Base-by-base conservation (phyloP, 331 rosid species). In the Prunus yedoensis region DNA sequence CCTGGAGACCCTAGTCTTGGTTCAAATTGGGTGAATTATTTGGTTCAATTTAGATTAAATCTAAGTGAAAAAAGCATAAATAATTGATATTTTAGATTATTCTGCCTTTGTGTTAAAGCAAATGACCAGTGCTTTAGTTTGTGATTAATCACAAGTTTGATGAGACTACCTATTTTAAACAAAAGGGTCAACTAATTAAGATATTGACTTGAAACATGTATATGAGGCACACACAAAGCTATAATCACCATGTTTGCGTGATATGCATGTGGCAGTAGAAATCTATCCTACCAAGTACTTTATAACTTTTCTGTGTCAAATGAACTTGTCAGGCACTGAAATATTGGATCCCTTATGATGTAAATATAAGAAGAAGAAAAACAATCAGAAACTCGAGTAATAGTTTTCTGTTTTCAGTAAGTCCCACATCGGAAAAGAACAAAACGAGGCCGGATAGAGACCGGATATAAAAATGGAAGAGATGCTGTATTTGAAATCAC, bases 1-100 rank as follows among this genome's bases (percentile, higher is more conserved):
- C 65, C 79, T 35, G 60, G 75, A 57, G 78, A 78, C 73, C 8
- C 60, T 81, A 70, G 76, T 78, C 93, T 35, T 83, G 97, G 95
- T 94, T 83, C 62, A 66, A 90, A 79, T 85, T 62, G 49, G 97
- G 96, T 90, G 89, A 85, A 56, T 66, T 83, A 75, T 86, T 87
- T 59, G 89, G 97, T 94, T 91, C 66, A 82, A 79, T 74, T 70
- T 79, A 84, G 88, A 84, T 83, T 81, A 69, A 82, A 83, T 77
- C 78, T 47, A 80, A 87, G 84, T 82, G n/a, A n/a, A 5, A 70
- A 66, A 56, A 32, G 28, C 63, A 58, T 70, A 77, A 68, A 70
- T 20, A 79, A 78, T 53, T 53, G 79, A 59, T 77, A 69, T 52
- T 79, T 76, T 56, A 73, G n/a, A 63, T 75, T 81, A 68, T 58